phyloP scores from a whole-genome alignment of 2,329 filamentous ascomycete species.

The Phoma sp. region DNA sequence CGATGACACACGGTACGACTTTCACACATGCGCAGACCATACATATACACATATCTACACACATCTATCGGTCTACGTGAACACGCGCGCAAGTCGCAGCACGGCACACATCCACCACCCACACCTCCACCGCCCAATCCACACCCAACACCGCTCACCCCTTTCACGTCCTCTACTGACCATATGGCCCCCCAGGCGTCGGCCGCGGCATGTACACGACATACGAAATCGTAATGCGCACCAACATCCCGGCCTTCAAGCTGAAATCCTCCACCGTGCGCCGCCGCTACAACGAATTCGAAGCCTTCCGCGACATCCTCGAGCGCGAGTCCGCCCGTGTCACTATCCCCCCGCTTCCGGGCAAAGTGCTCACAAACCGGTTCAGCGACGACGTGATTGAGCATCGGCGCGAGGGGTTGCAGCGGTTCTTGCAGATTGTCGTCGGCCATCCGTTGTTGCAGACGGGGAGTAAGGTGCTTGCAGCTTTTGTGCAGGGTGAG shows the following conservation, averaged over 20 bases:
- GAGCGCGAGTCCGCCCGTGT: constrained; percentile 94
- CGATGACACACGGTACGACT: constrained; percentile 49
- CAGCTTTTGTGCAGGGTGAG: constrained; percentile 92
- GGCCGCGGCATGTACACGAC: constrained; percentile 97
- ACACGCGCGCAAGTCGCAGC: too few relatives aligned
- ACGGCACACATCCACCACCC: not conserved
- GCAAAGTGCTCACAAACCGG: constrained; percentile 97
- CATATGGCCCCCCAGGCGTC: constrained; percentile 69
- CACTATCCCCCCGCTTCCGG: constrained; percentile 92
- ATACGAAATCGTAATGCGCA: constrained; percentile 96
- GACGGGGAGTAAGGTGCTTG: constrained; percentile 95
- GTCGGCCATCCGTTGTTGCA: constrained; percentile 95
- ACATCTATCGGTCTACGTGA: too few relatives aligned
- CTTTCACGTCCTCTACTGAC: too few relatives aligned
- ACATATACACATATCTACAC: not conserved
- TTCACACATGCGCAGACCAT: not conserved
- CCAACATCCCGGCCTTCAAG: constrained; percentile 99
- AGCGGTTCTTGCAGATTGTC: constrained; percentile 96
- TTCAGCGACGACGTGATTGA: constrained; percentile 99
- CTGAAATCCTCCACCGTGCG: constrained; percentile 83
- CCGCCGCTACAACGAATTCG: constrained; percentile 95
- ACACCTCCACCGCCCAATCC: not conserved
- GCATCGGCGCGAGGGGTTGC: constrained; percentile 85
- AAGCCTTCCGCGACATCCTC: constrained; percentile 97
- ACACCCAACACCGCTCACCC: not conserved